These are phyloP conservation scores for Pichia sp. DNA, from an alignment of 1,139 yeast species.

Conservation along the genomic window DNA sequence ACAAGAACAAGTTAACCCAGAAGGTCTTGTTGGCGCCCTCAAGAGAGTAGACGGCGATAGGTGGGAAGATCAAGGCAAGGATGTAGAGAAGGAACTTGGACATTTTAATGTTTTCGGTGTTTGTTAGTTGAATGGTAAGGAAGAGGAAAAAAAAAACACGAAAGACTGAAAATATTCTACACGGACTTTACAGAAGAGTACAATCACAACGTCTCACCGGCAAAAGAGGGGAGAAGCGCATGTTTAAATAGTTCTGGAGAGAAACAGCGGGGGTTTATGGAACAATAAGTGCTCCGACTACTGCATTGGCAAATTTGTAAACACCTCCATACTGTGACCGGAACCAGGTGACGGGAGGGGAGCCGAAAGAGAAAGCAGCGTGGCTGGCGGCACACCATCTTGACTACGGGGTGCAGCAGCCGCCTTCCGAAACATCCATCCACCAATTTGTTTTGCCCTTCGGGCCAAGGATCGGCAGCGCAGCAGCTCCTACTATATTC, in stretches of 20 bases:
- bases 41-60: conserved; percentile 65
- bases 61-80: conserved; percentile 61
- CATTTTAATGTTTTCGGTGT: conserved; percentile 1
- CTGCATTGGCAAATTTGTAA: background rate
- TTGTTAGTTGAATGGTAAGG: background rate
- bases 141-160: background rate
- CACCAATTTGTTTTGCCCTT: too few relatives aligned
- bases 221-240: background rate
- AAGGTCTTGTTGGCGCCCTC: conserved; percentile 59
- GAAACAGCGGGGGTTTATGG: background rate
- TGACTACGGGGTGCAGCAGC: too few relatives aligned
- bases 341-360: background rate
- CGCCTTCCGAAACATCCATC: too few relatives aligned
- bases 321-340: background rate
- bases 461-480: too few relatives aligned
- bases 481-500: too few relatives aligned
- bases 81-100: conserved; percentile 15
- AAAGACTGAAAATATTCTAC: background rate
- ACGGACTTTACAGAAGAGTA: background rate
- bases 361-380: background rate
- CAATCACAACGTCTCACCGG: background rate
- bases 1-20: conserved; percentile 58
- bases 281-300: background rate
- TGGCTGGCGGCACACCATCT: background rate
- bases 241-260: conserved; percentile 1